Evolutionary conservation across 495 filamentous ascomycete genomes (phyloP).

Genomic region (Beverwykella pulmonaria): DNA sequence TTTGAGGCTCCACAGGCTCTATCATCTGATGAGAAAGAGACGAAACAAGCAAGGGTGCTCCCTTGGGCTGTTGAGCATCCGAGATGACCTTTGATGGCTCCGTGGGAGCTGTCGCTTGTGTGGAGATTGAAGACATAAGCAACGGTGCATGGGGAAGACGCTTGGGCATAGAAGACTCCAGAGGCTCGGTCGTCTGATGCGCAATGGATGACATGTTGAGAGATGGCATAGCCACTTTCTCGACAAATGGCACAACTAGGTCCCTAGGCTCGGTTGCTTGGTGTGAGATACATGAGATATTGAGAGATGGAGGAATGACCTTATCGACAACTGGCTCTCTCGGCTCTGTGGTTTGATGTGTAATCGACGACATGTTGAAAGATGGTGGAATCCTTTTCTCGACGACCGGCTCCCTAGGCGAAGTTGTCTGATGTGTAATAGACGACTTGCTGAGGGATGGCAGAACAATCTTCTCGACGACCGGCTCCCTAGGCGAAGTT

Average conservation of each 20-base stretch:
- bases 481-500: constrained; percentile 2
- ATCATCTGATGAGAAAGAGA: constrained; percentile 54
- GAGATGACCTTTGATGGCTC: neutral
- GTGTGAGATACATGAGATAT: neutral
- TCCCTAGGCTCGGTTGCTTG: neutral
- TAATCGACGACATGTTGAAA: neutral
- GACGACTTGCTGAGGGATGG: constrained; percentile 13
- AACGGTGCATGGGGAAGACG: neutral
- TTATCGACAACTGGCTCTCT: neutral
- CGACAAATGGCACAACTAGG: too few relatives aligned
- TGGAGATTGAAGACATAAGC: neutral
- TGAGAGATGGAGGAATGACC: neutral
- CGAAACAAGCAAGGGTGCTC: constrained; percentile 50
- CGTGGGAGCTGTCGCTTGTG: constrained; percentile 18
- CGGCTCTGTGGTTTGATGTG: neutral
- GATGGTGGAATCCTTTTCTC: neutral
- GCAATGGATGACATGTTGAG: constrained; percentile 6
- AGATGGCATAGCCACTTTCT: neutral
- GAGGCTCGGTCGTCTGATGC: constrained; percentile 9
- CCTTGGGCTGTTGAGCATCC: constrained; percentile 19
- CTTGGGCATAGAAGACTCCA: neutral
- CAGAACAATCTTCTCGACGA: constrained; percentile 2
- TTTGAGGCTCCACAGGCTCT: constrained; percentile 47
- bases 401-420: constrained; percentile 7
- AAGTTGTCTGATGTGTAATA: constrained; percentile 15